Evolutionary conservation across 2,329 filamentous ascomycete genomes (phyloP), one percentile per base, ranked within the genome.

Genomic region (Neonectria coccinea): DNA sequence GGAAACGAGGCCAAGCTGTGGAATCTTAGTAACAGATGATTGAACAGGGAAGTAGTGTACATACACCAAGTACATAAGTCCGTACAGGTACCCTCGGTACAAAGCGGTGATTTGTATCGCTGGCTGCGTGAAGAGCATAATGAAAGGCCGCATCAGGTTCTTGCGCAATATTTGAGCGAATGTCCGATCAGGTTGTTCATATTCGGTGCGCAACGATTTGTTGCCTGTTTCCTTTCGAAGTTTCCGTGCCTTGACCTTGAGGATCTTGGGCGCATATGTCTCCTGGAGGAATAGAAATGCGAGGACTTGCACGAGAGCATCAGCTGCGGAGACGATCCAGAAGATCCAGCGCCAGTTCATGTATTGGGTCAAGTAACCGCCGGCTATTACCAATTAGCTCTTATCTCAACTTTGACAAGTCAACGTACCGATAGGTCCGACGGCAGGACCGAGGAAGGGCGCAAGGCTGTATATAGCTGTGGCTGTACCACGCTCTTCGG

Each of bases 1-100:
- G 86, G 81, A 62, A 87, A 85, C 0, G 85, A 87, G 1, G 85
- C 84, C 55, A 87, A 82, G 0, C 76, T 77, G 27, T 2, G 0
- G 2, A 0, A 0, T 7, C 25, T 68, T 2, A 72, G 64, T 5
- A 7, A 14, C 16, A 14, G 2, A 7, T 14, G 3, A 2, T 0
- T 9, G 0, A n/a, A 39, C 2, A 2, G 8, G 2, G 0, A n/a
- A 1, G 3, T 5, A 2, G 7, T 33, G 0, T 0, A 65, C 76
- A 69, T 68, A 77, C 66, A 87, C 77, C 3, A 87, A 75, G 64
- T 86, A 87, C 53, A 87, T 79, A n/a, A 86, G 80, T 1, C 85
- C 84, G 65, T 86, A 88, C 3, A 85, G 72, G 25, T 86, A 80
- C 0, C 83, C 81, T 10, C 84, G 78, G 61, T 85, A 85, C 0